Evolutionary conservation across 176 grass and related monocot genomes (phyloP).

Genomic region (Ensete ventricosum): DNA sequence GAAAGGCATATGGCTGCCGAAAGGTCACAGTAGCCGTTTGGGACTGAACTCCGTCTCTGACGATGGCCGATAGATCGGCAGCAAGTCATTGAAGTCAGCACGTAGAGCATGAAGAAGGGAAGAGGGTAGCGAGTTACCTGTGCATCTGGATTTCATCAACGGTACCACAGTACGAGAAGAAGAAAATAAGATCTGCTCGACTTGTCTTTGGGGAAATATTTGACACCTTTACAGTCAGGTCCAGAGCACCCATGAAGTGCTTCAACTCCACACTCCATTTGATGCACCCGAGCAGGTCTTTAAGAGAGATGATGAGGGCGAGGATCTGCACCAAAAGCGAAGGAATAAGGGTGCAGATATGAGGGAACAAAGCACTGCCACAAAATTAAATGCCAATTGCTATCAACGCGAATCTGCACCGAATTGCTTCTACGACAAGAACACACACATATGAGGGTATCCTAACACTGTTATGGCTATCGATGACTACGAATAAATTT

Average conservation of each 20-base stretch:
- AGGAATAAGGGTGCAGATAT: too few relatives aligned
- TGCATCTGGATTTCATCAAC: constrained; percentile 22
- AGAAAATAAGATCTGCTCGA: constrained; percentile 21
- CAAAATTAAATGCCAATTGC: too few relatives aligned
- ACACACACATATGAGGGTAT: too few relatives aligned
- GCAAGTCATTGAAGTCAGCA: not conserved
- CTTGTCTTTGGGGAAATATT: constrained; percentile 32
- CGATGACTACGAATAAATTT: too few relatives aligned
- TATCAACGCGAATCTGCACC: too few relatives aligned
- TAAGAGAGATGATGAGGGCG: too few relatives aligned
- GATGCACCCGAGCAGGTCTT: too few relatives aligned
- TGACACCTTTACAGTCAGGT: constrained; percentile 27
- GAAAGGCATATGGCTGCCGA: constrained; percentile 30
- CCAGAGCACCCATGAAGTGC: constrained; percentile 12
- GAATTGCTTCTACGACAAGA: too few relatives aligned
- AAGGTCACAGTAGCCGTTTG: constrained; percentile 24
- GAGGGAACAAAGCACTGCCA: too few relatives aligned
- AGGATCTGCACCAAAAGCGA: too few relatives aligned
- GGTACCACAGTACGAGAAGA: constrained; percentile 33
- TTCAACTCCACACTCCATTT: too few relatives aligned
- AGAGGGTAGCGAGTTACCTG: constrained; percentile 15
- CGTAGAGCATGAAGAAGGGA: not conserved
- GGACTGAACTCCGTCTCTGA: constrained; percentile 12
- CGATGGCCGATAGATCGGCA: not conserved
- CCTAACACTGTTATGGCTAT: too few relatives aligned